These are phyloP conservation scores for Dunaliella primolecta DNA, from an alignment of 139 green algal genomes.

Conservation along the genomic window DNA sequence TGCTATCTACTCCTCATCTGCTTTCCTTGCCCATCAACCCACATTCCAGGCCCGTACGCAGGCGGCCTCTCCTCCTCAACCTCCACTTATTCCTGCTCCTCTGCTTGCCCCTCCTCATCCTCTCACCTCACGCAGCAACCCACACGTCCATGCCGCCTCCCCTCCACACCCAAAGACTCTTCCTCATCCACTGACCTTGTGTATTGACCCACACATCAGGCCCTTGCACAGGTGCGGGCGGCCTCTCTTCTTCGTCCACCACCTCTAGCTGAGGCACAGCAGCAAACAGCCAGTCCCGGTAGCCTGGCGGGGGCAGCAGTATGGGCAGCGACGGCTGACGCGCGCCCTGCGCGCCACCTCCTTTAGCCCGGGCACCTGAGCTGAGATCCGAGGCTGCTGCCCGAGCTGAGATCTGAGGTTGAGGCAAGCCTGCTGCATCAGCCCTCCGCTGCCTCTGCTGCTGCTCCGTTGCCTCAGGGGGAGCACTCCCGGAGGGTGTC, in stretches of 20 bases:
- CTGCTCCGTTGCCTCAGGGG: background rate
- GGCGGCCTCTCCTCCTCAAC: too few relatives aligned
- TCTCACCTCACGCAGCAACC: too few relatives aligned
- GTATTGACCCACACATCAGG: constrained; percentile 20
- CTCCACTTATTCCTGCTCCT: too few relatives aligned
- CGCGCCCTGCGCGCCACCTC: too few relatives aligned
- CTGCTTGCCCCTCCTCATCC: too few relatives aligned
- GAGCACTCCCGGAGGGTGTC: background rate
- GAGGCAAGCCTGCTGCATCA: background rate
- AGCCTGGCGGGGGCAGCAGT: background rate
- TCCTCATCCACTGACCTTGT: too few relatives aligned
- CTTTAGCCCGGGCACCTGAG: background rate
- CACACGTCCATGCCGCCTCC: too few relatives aligned
- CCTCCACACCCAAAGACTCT: too few relatives aligned
- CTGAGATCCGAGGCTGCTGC: background rate
- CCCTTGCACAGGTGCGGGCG: background rate
- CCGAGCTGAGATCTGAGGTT: background rate
- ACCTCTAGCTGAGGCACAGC: constrained; percentile 18
- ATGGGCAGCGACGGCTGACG: too few relatives aligned
- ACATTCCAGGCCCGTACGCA: too few relatives aligned
- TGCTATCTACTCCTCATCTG: too few relatives aligned
- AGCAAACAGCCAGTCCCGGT: constrained; percentile 1
- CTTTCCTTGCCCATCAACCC: too few relatives aligned
- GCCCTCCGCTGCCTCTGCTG: background rate
- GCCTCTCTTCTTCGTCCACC: constrained; percentile 18